Evolutionary conservation across 208 protist genomes (phyloP).

Genomic region (Ichthyophonus hoferi): DNA sequence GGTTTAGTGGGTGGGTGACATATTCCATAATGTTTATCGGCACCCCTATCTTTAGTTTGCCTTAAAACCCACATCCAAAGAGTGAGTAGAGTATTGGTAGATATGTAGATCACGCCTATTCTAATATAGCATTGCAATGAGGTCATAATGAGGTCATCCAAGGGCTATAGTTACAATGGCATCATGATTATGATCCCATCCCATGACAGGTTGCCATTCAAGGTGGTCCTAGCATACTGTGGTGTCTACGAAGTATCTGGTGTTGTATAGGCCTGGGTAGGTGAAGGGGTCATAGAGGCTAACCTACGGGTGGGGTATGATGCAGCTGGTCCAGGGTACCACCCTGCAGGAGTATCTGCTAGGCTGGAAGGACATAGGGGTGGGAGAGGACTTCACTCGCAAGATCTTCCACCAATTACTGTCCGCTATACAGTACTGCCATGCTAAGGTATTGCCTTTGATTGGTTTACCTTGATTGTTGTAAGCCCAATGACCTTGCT

Average conservation of each 20-base stretch:
- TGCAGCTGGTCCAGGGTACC: background rate
- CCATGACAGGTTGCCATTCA: no score
- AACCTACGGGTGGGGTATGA: background rate
- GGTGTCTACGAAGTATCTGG: background rate
- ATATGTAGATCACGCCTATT: no score
- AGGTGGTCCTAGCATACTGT: no score
- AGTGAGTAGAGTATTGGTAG: no score
- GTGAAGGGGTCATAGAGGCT: background rate
- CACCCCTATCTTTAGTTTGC: no score
- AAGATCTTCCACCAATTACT: background rate
- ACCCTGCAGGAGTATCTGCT: background rate
- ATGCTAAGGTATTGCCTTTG: slow-evolving; percentile 50
- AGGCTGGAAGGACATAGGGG: background rate
- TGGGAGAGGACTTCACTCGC: background rate
- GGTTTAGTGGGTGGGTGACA: no score
- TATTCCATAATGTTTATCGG: no score
- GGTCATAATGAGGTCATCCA: background rate
- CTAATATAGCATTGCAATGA: background rate
- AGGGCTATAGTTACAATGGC: background rate
- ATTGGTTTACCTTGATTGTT: no score
- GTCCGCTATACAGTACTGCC: slow-evolving; percentile 70
- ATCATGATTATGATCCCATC: background rate
- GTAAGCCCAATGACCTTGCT: no score
- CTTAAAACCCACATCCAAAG: no score
- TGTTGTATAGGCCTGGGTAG: background rate